A percentile compares a stretch with the other conserved stretches of the same genome.
phyloP scores from a whole-genome alignment of 768 basidiomycete genomes.

The Mycena vulgaris region DNA sequence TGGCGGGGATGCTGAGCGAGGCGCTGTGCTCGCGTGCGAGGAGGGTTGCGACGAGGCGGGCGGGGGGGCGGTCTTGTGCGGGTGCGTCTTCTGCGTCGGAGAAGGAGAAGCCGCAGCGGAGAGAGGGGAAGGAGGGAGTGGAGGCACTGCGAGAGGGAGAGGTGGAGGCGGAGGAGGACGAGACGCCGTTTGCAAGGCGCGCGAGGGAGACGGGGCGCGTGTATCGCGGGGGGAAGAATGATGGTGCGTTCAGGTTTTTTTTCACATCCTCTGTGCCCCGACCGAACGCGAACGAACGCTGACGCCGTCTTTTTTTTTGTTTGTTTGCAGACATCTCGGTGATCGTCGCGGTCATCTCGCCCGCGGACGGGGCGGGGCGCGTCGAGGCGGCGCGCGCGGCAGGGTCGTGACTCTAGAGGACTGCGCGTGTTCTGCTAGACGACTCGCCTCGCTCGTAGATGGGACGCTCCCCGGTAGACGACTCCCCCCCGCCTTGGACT shows the following conservation, averaged over 20 bases:
- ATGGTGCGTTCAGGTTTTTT: constrained; percentile 64
- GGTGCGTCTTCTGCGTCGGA: neutral
- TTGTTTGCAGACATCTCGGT: constrained; percentile 55
- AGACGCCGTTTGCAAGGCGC: constrained; percentile 89
- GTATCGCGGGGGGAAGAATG: constrained; percentile 88
- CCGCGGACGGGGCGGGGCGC: constrained; percentile 29
- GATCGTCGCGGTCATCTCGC: constrained; percentile 56
- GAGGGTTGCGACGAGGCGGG: constrained; percentile 71
- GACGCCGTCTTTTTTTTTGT: neutral
- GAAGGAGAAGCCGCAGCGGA: no score
- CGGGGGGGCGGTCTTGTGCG: neutral
- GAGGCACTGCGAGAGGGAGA: constrained; percentile 29
- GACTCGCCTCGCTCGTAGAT: no score
- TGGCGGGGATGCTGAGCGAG: constrained; percentile 82
- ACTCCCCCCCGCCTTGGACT: no score
- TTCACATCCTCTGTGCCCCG: neutral
- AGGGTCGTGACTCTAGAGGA: constrained; percentile 10
- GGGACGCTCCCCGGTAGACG: no score
- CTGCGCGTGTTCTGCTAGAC: neutral
- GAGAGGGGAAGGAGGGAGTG: constrained; percentile 32
- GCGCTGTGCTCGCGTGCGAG: constrained; percentile 86
- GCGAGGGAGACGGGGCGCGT: constrained; percentile 80
- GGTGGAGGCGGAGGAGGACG: constrained; percentile 50
- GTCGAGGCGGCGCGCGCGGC: constrained; percentile 29
- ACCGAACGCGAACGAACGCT: neutral